Evolutionary conservation across 192 early-diverging fungal species (phyloP), one percentile per base, ranked within the genome.

Genomic region (Coemansia sp.): DNA sequence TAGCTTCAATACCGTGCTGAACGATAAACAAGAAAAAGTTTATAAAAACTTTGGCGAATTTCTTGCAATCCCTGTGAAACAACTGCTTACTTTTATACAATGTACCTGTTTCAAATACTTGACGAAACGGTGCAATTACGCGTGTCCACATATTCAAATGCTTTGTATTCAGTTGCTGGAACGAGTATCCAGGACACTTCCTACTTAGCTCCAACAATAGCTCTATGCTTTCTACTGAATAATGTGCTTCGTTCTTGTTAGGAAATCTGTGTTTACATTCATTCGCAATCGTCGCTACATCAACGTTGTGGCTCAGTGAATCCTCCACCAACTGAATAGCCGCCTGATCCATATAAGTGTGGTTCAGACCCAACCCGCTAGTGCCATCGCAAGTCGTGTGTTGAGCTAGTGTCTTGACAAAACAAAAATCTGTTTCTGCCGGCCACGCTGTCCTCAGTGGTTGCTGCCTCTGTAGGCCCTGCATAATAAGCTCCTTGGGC

Each of bases 121-220:
- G 63, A 27, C 71, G 57, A 63, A 81, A 81, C 0, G 79, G 79
- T 0, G 67, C 60, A 29, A 81, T 76, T 8, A 63, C 65, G 2
- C 79, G 71, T 0, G 79, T 81, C 74, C 74, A 76, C 79, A 81
- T 81, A 46, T 81, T 81, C 41, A 76, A 68, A 31, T 81, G 79
- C 68, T 81, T 81, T 65, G 73, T 72, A 71, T 81, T 81, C 1
- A 81, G 71, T 43, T 81, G 79, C 60, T 70, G 74, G 74, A 70
- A 69, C 11, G 68, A 51, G 18, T 73, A 81, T 12, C 41, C 46
- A 2, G 79, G 74, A 11, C 65, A 63, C 8, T 42, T 59, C 24
- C 4, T 33, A 13, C 66, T 76, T 9, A 80, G 64, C 47, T 73
- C 68, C 11, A 67, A 7, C 3, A 80, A 60, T 13, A 80, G 71